Conservation (phyloP, 495 filamentous ascomycete genomes). For the Ramalina intermedia region DNA sequence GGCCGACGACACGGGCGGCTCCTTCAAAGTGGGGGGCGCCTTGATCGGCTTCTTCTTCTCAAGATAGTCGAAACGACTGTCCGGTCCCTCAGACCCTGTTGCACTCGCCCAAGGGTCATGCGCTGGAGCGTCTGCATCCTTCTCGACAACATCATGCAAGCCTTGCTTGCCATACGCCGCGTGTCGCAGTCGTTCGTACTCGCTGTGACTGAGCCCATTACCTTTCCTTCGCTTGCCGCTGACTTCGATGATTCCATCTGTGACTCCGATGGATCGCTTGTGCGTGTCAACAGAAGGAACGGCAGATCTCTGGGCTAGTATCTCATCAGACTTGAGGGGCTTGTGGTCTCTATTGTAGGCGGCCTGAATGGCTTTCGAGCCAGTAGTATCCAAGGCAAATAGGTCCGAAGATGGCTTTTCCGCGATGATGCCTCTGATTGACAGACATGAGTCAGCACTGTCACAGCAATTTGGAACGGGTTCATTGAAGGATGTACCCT, state of each 20-base stretch:
- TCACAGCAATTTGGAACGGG: slow-evolving; percentile 2
- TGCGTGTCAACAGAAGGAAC: slow-evolving; percentile 59
- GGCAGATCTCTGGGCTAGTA: slow-evolving; percentile 69
- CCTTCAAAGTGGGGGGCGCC: slow-evolving; percentile 61
- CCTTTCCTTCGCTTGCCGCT: slow-evolving; percentile 56
- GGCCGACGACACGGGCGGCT: slow-evolving; percentile 64
- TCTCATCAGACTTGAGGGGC: slow-evolving; percentile 74
- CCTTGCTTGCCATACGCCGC: slow-evolving; percentile 60
- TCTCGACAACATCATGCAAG: slow-evolving; percentile 35
- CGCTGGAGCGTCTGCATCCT: slow-evolving; percentile 32
- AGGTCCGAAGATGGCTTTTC: slow-evolving; percentile 68
- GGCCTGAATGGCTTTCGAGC: slow-evolving; percentile 46
- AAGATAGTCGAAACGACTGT: slow-evolving; percentile 45
- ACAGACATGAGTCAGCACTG: slow-evolving; percentile 11
- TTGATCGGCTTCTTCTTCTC: slow-evolving; percentile 47
- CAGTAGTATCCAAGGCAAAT: slow-evolving; percentile 67
- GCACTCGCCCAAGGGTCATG: slow-evolving; percentile 69
- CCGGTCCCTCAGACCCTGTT: slow-evolving; percentile 25
- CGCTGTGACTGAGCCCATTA: slow-evolving; percentile 65
- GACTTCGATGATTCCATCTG: slow-evolving; percentile 52
- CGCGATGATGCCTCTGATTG: slow-evolving; percentile 58
- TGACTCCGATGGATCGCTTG: slow-evolving; percentile 50
- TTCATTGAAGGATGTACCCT: slow-evolving; percentile 41
- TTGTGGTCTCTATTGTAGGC: slow-evolving; percentile 52
- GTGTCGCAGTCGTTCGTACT: slow-evolving; percentile 58